Percentiles rank a stretch among this genome's conserved stretches.
These are phyloP conservation scores for Hippophae rhamnoides DNA, from an alignment of 306 rosid species.

Conservation along the genomic window DNA sequence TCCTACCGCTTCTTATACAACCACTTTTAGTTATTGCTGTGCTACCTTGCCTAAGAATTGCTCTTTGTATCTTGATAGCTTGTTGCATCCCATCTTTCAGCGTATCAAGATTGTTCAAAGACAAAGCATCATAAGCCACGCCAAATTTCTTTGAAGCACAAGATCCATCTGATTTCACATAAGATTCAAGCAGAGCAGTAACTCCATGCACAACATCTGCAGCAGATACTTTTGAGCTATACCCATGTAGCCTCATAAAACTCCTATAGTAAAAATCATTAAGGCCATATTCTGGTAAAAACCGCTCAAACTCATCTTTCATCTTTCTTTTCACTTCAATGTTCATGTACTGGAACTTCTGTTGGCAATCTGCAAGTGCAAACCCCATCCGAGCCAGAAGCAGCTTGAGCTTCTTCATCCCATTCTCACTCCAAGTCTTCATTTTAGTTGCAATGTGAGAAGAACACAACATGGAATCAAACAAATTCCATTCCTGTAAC, in stretches of 20 bases:
- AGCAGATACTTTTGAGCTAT: conserved; percentile 84
- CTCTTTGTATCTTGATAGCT: conserved; percentile 82
- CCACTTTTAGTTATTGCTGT: conserved; percentile 70
- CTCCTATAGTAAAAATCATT: conserved; percentile 83
- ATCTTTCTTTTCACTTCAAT: conserved; percentile 75
- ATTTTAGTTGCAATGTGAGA: conserved; percentile 74
- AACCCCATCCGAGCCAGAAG: conserved; percentile 92
- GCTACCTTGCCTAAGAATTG: conserved; percentile 91
- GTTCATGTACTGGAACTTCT: conserved; percentile 88
- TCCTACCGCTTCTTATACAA: conserved; percentile 77
- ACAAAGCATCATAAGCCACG: conserved; percentile 77
- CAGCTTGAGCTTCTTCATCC: conserved; percentile 78
- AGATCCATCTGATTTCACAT: conserved; percentile 58
- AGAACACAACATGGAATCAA: conserved; percentile 87
- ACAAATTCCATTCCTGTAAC: conserved; percentile 83
- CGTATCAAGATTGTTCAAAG: conserved; percentile 62
- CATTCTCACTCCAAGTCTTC: conserved; percentile 98
- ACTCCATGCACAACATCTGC: conserved; percentile 98
- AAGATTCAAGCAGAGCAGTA: conserved; percentile 87
- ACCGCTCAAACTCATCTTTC: conserved; percentile 68
- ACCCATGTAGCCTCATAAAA: conserved; percentile 62
- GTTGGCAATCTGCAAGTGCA: conserved; percentile 85
- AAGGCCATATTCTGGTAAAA: conserved; percentile 77
- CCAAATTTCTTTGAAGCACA: conserved; percentile 78
- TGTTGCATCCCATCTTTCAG: conserved; percentile 79